These are phyloP conservation scores for Vitis hybrid DNA, from an alignment of 177 flowering plant genomes.

Conservation along the genomic window DNA sequence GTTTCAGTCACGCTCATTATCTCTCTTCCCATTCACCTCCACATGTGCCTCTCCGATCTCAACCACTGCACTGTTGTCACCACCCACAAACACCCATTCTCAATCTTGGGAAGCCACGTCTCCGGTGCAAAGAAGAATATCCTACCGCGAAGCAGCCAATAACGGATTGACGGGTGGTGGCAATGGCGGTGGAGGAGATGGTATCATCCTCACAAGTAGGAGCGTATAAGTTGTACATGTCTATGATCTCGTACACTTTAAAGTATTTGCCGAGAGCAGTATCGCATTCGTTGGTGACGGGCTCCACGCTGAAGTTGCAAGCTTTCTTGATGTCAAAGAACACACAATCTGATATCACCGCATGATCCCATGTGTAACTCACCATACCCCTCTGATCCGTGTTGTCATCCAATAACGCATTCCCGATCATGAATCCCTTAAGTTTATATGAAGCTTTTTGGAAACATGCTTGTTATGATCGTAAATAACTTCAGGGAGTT, in stretches of 20 bases:
- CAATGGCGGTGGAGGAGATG: not conserved
- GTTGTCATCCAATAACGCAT: slow-evolving; percentile 60
- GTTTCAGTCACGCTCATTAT: too few species aligned
- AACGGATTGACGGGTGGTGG: too few species aligned
- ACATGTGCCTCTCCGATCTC: too few species aligned
- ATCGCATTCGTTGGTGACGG: slow-evolving; percentile 24
- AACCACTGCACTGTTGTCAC: too few species aligned
- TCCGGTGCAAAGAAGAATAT: too few species aligned
- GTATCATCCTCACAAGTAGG: slow-evolving; percentile 40
- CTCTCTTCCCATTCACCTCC: too few species aligned
- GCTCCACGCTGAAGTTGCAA: slow-evolving; percentile 45
- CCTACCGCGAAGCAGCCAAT: too few species aligned
- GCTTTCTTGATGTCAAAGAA: slow-evolving; percentile 28
- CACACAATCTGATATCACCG: slow-evolving; percentile 65
- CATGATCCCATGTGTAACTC: slow-evolving; percentile 82
- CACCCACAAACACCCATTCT: too few species aligned
- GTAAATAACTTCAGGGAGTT: slow-evolving; percentile 38
- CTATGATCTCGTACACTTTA: slow-evolving; percentile 47
- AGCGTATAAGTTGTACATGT: slow-evolving; percentile 79
- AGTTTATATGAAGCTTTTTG: slow-evolving; percentile 31
- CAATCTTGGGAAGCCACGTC: too few species aligned
- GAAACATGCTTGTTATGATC: slow-evolving; percentile 31
- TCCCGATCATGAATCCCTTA: slow-evolving; percentile 80
- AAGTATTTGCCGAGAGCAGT: slow-evolving; percentile 32
- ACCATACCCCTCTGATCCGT: slow-evolving; percentile 67